phyloP scores from a whole-genome alignment of 306 rosid species.

The Rosa rugosa region DNA sequence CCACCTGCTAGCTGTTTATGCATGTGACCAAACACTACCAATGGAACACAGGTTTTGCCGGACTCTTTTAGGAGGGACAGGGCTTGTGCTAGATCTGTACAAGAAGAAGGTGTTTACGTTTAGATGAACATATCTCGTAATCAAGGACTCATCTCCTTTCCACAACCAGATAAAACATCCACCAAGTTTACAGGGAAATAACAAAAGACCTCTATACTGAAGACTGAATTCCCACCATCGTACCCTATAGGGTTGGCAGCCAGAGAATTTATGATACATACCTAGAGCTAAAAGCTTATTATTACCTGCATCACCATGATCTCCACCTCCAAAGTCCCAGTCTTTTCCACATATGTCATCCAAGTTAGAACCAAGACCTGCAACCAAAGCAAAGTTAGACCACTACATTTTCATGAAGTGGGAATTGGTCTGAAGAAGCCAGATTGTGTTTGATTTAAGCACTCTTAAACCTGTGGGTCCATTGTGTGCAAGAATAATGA shows the following conservation, averaged over 20 bases:
- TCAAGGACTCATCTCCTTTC: background rate
- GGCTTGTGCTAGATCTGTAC: constrained; percentile 60
- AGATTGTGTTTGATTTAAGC: constrained; percentile 16
- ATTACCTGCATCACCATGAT: constrained; percentile 89
- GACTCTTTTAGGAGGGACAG: constrained; percentile 58
- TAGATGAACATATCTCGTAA: constrained; percentile 8
- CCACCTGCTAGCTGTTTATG: constrained; percentile 74
- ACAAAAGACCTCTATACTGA: background rate
- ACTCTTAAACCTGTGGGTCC: constrained; percentile 68
- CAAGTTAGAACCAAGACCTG: constrained; percentile 86
- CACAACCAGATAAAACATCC: background rate
- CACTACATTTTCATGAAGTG: constrained; percentile 20
- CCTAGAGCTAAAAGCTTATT: background rate
- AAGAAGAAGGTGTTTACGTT: constrained; percentile 12
- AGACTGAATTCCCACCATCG: background rate
- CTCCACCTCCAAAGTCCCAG: constrained; percentile 73
- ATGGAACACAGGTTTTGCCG: constrained; percentile 40
- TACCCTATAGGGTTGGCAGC: background rate
- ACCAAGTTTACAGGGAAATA: background rate
- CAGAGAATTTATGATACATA: background rate
- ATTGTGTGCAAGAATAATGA: constrained; percentile 80
- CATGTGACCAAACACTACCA: constrained; percentile 91
- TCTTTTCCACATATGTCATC: constrained; percentile 93
- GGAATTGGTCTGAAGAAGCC: background rate
- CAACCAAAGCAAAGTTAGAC: constrained; percentile 25